These are phyloP conservation scores for Claviceps arundinis DNA, from an alignment of 2,329 filamentous ascomycete genomes.

Conservation along the genomic window DNA sequence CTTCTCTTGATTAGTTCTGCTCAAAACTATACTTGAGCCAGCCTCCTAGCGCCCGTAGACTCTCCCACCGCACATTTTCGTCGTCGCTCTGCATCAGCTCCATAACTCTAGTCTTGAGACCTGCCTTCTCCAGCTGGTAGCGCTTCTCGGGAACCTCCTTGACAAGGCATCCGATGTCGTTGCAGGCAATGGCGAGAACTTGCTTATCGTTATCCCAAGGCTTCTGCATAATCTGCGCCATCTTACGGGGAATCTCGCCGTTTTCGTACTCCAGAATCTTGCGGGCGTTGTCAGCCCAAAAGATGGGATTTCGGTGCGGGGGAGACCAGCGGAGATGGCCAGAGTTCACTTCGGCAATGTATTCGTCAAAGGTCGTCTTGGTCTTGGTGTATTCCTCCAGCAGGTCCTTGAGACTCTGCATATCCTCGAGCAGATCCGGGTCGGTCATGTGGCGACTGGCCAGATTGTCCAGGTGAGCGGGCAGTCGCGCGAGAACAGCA, in stretches of 20 bases:
- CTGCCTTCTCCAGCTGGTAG: conserved; percentile 65
- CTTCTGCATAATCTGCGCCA: conserved; percentile 69
- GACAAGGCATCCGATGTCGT: conserved; percentile 78
- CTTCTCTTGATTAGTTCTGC: conserved; percentile 12
- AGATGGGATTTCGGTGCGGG: conserved; percentile 71
- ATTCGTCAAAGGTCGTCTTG: conserved; percentile 74
- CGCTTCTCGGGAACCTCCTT: conserved; percentile 81
- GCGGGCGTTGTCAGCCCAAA: conserved; percentile 85
- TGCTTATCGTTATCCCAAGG: conserved; percentile 72
- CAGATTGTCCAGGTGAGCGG: conserved; percentile 49
- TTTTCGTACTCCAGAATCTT: conserved; percentile 76
- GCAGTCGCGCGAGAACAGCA: conserved; percentile 75
- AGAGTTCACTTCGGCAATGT: conserved; percentile 71
- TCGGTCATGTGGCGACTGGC: conserved; percentile 49
- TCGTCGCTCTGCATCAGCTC: conserved; percentile 83
- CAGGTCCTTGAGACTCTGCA: conserved; percentile 46
- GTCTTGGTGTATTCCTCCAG: conserved; percentile 55
- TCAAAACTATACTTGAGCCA: conserved; percentile 55
- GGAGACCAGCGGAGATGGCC: conserved; percentile 89
- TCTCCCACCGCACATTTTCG: conserved; percentile 86
- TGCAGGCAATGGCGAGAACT: conserved; percentile 84
- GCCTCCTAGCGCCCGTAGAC: conserved; percentile 62
- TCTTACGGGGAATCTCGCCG: conserved; percentile 62
- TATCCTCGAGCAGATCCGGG: conserved; percentile 49
- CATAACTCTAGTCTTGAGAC: conserved; percentile 80